phyloP scores from a whole-genome alignment of 2,329 filamentous ascomycete genomes.

The Colletotrichum lentis region DNA sequence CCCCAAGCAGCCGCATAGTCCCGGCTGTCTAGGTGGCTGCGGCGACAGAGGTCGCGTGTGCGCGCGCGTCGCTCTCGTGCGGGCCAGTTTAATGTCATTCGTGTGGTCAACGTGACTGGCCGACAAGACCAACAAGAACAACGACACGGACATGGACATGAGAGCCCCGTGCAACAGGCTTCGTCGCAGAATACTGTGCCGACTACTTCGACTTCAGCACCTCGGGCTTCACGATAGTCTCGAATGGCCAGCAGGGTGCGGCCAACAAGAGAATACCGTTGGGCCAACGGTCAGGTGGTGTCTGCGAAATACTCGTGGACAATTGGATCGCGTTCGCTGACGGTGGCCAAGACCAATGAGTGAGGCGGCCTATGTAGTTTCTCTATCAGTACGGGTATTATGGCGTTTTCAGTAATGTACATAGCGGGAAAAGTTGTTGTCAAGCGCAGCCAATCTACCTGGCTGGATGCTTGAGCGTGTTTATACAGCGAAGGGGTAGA shows the following conservation, averaged over 20 bases:
- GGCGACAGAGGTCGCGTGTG: background rate
- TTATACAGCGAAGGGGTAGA: constrained; percentile 24
- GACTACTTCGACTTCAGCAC: background rate
- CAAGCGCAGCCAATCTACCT: constrained; percentile 20
- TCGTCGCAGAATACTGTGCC: constrained; percentile 11
- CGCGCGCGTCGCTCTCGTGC: background rate
- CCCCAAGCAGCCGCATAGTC: constrained; percentile 19
- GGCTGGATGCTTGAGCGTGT: constrained; percentile 15
- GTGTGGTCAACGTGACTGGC: background rate
- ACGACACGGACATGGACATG: no score
- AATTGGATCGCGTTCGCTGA: background rate
- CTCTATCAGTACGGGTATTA: constrained; percentile 33
- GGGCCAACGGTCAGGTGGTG: background rate
- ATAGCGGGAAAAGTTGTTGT: constrained; percentile 31
- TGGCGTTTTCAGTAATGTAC: constrained; percentile 36
- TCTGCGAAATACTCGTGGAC: constrained; percentile 8
- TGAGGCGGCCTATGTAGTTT: constrained; percentile 17
- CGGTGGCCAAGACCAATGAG: background rate
- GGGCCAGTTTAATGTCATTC: background rate
- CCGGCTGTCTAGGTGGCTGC: constrained; percentile 1
- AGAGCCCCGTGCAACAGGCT: background rate
- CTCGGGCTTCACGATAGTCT: constrained; percentile 11
- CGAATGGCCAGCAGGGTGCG: constrained; percentile 5
- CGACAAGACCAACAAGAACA: background rate
- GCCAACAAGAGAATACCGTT: constrained; percentile 4